Evolutionary conservation across 345 rosid species (phyloP).

Genomic region (Euphorbia peplus): DNA sequence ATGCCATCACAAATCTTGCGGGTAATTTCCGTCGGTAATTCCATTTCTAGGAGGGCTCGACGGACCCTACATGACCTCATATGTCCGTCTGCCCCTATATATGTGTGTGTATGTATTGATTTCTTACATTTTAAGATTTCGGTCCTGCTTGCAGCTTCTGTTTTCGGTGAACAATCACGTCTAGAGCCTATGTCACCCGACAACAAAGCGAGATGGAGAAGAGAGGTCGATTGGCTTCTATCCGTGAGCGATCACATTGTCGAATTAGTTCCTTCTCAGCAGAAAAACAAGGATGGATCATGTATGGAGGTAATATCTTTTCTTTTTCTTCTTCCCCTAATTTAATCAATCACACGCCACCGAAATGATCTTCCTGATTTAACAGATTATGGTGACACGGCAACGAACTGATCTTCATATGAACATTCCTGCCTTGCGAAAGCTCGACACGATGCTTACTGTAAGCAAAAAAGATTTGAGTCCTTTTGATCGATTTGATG

Average conservation of each 20-base stretch:
- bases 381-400: conserved; percentile 73
- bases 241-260: conserved; percentile 41
- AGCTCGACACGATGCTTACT: conserved; percentile 87
- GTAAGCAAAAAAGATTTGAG: conserved; percentile 44
- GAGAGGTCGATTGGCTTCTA: conserved; percentile 40
- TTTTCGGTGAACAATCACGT: conserved; percentile 39
- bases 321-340: neutral
- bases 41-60: no score
- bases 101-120: neutral
- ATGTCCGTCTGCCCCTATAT: no score
- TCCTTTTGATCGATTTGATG: neutral
- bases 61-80: no score
- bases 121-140: neutral
- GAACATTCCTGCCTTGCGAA: conserved; percentile 91
- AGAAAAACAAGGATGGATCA: conserved; percentile 32
- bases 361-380: conserved; percentile 9
- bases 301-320: conserved; percentile 29
- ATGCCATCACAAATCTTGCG: conserved; percentile 48
- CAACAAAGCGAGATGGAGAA: conserved; percentile 42
- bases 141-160: conserved; percentile 35
- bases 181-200: conserved; percentile 42
- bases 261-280: conserved; percentile 44
- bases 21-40: no score
- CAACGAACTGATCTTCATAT: conserved; percentile 82
- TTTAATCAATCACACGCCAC: no score